Percentiles rank a stretch among this genome's conserved stretches.
phyloP scores from a whole-genome alignment of 371 early-diverging fungal species.

The Zancudomyces culisetae region DNA sequence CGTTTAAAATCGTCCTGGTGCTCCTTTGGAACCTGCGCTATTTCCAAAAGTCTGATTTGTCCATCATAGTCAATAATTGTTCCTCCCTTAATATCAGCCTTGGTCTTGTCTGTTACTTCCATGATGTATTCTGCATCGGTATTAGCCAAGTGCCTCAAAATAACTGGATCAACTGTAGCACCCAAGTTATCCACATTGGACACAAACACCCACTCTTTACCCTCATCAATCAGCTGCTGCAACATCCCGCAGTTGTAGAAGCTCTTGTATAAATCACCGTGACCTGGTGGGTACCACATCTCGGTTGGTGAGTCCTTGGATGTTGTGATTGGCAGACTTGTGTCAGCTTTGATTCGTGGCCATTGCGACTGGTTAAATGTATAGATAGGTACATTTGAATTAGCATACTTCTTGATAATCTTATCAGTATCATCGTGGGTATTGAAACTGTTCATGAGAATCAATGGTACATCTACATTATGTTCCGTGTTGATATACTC shows the following conservation, averaged over 20 bases:
- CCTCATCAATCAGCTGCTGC: conserved; percentile 85
- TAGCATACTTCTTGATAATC: conserved; percentile 89
- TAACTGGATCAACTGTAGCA: conserved; percentile 90
- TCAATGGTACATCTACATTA: conserved; percentile 85
- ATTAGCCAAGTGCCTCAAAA: conserved; percentile 81
- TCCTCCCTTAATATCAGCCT: conserved; percentile 99
- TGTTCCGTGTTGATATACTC: conserved; percentile 87
- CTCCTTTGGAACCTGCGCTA: conserved; percentile 97
- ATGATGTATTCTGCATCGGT: conserved; percentile 90
- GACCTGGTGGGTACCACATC: conserved; percentile 97
- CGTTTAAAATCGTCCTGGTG: conserved; percentile 98
- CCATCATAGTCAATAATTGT: conserved; percentile 97
- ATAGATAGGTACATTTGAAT: conserved; percentile 72
- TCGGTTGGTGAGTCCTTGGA: conserved; percentile 28
- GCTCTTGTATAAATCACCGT: conserved; percentile 97
- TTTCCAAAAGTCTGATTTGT: conserved; percentile 86
- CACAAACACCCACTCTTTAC: conserved; percentile 98
- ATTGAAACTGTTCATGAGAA: conserved; percentile 99
- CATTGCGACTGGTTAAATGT: conserved; percentile 97
- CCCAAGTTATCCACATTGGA: conserved; percentile 99
- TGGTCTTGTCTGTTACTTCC: conserved; percentile 99
- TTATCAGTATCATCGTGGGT: conserved; percentile 94
- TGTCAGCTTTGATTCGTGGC: conserved; percentile 90
- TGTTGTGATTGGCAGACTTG: conserved; percentile 70
- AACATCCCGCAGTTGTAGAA: conserved; percentile 86